phyloP scores from a whole-genome alignment of 2,329 filamentous ascomycete species.

The Colletotrichum higginsianum region DNA sequence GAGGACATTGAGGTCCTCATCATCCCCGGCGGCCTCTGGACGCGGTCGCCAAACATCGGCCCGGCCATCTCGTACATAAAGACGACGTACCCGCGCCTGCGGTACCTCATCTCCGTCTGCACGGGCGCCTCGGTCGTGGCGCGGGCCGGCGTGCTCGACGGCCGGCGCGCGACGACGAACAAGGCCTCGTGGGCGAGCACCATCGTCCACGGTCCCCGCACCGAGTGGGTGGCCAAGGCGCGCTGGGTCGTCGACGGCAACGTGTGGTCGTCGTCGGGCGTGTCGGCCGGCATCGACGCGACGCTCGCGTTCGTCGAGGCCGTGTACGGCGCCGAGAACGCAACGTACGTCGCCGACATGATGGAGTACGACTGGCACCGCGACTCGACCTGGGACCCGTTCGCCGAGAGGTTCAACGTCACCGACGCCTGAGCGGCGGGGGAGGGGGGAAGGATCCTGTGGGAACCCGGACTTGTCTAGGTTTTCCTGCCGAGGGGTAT shows the following conservation, averaged over 20 bases:
- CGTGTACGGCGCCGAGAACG: constrained; percentile 67
- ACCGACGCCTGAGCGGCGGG: constrained; percentile 4
- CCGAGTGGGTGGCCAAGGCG: constrained; percentile 67
- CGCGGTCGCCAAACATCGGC: constrained; percentile 47
- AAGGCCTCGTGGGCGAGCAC: constrained; percentile 64
- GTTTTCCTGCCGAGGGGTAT: too few relatives aligned
- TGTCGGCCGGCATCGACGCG: constrained; percentile 74
- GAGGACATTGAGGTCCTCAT: constrained; percentile 66
- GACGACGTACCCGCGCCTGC: constrained; percentile 55
- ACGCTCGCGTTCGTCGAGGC: constrained; percentile 70
- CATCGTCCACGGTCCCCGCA: constrained; percentile 55
- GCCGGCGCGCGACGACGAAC: constrained; percentile 70
- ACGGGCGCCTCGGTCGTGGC: constrained; percentile 69
- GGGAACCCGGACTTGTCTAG: too few relatives aligned
- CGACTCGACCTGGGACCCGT: constrained; percentile 68
- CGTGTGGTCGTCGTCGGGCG: constrained; percentile 71
- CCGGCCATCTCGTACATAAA: constrained; percentile 53
- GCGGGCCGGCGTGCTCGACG: constrained; percentile 66
- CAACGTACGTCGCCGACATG: constrained; percentile 61
- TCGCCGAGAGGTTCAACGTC: constrained; percentile 31
- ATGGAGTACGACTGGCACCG: constrained; percentile 72
- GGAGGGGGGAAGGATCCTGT: too few relatives aligned
- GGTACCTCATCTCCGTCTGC: constrained; percentile 70
- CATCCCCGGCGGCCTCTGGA: constrained; percentile 64
- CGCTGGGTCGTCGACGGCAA: constrained; percentile 72